These are phyloP conservation scores for Xylaria sp. DNA, from an alignment of 2,329 filamentous ascomycete genomes.

Conservation along the genomic window DNA sequence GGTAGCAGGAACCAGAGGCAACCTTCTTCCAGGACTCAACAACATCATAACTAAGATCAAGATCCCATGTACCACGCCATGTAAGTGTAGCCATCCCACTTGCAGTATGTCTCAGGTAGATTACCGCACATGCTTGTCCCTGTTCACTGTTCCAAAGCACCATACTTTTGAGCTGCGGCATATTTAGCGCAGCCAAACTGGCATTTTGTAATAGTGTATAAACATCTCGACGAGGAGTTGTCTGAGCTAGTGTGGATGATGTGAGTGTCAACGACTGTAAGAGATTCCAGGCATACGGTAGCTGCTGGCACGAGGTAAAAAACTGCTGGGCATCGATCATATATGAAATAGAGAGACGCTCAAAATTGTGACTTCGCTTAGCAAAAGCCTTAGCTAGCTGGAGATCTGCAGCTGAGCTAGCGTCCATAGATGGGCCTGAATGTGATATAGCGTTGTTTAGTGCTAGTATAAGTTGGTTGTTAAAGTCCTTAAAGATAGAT, in stretches of 20 bases:
- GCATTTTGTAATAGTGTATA: too few species aligned
- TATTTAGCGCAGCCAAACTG: constrained; percentile 21
- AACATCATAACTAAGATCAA: constrained; percentile 10
- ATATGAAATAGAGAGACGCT: constrained; percentile 47
- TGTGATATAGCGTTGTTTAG: too few species aligned
- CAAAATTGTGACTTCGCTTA: constrained; percentile 43
- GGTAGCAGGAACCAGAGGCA: constrained; percentile 13
- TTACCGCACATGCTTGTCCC: constrained; percentile 24
- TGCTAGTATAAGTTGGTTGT: too few species aligned
- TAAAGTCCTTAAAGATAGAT: too few species aligned
- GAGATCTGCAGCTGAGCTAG: too few species aligned
- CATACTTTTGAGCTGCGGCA: constrained; percentile 22
- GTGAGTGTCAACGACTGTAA: constrained; percentile 50
- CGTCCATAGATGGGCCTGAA: too few species aligned
- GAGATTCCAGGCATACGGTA: constrained; percentile 45
- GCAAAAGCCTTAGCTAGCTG: too few species aligned
- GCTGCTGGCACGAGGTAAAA: constrained; percentile 41
- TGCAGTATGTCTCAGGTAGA: constrained; percentile 12
- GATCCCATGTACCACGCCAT: constrained; percentile 23
- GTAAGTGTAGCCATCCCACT: constrained; percentile 18
- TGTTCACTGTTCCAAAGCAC: constrained; percentile 22
- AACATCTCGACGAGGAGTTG: too few species aligned
- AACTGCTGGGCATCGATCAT: constrained; percentile 47
- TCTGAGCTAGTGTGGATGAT: constrained; percentile 42
- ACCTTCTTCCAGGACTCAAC: constrained; percentile 18